These are phyloP conservation scores for Didymella lethalis DNA, from an alignment of 2,329 filamentous ascomycete species.

Conservation along the genomic window DNA sequence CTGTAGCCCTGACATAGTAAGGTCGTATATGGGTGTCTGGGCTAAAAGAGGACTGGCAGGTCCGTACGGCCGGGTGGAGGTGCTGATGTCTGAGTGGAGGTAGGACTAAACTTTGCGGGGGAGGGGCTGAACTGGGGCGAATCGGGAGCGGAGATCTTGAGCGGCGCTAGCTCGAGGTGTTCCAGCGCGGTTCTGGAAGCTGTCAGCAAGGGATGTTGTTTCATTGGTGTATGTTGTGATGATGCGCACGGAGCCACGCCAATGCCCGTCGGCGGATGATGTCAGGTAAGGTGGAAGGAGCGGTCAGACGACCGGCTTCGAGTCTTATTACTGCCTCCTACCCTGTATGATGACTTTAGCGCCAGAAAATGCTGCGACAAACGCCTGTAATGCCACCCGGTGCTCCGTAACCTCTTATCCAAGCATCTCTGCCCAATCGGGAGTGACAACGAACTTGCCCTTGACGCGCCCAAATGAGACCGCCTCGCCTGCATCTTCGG, in stretches of 20 bases:
- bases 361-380: slow-evolving; percentile 7
- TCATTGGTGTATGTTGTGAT: neutral
- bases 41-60: slow-evolving; percentile 15
- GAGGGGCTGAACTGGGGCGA: slow-evolving; percentile 11
- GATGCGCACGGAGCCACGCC: slow-evolving; percentile 1
- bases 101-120: slow-evolving; percentile 20
- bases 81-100: slow-evolving; percentile 7
- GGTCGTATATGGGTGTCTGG: slow-evolving; percentile 13
- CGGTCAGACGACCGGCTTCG: neutral
- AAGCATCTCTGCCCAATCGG: slow-evolving; percentile 65
- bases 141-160: slow-evolving; percentile 16
- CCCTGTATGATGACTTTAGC: slow-evolving; percentile 3
- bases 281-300: neutral
- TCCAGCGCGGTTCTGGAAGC: slow-evolving; percentile 10
- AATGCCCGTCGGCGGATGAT: neutral
- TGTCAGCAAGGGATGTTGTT: slow-evolving; percentile 1
- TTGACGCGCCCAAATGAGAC: slow-evolving; percentile 69
- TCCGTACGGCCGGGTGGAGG: slow-evolving; percentile 9
- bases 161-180: slow-evolving; percentile 1
- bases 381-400: slow-evolving; percentile 7
- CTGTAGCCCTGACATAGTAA: slow-evolving; percentile 13
- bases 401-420: slow-evolving; percentile 23
- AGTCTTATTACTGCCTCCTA: neutral
- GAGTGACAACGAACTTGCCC: slow-evolving; percentile 69
- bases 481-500: slow-evolving; percentile 53